These are phyloP conservation scores for Cryptosporidium parvum DNA, from an alignment of 169 alveolate genomes.

Conservation along the genomic window DNA sequence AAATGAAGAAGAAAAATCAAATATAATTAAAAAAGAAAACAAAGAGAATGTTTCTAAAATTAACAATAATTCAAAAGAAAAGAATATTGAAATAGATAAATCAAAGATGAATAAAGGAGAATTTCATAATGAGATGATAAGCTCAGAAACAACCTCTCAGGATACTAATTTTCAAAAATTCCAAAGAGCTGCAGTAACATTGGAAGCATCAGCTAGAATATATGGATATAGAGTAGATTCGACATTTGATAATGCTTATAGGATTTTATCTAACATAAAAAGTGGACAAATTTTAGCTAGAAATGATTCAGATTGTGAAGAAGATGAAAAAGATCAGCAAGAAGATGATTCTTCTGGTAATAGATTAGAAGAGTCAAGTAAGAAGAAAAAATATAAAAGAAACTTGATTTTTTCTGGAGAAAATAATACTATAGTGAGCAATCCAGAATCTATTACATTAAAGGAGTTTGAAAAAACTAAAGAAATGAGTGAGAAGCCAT, in stretches of 20 bases:
- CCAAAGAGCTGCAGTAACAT: slow-evolving; percentile 75
- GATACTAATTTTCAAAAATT: slow-evolving; percentile 38
- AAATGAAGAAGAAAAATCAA: background rate
- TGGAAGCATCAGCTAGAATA: slow-evolving; percentile 74
- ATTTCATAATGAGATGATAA: background rate
- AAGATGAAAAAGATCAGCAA: background rate
- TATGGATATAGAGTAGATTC: slow-evolving; percentile 74
- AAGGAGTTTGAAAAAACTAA: slow-evolving; percentile 51
- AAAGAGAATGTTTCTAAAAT: background rate
- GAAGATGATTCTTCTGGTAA: background rate
- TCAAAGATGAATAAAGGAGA: background rate
- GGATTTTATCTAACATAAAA: slow-evolving; percentile 53
- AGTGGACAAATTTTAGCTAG: slow-evolving; percentile 33
- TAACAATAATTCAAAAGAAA: background rate
- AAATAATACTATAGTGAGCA: slow-evolving; percentile 24
- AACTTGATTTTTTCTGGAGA: slow-evolving; percentile 6
- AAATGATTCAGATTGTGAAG: slow-evolving; percentile 32
- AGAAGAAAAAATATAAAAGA: background rate
- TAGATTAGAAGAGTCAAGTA: background rate
- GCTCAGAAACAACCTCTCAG: background rate
- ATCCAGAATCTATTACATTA: slow-evolving; percentile 11
- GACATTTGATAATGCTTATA: slow-evolving; percentile 64
- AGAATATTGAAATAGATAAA: background rate
- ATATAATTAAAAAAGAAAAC: background rate
- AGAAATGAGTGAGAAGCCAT: slow-evolving; percentile 23